A percentile compares a stretch with the other conserved stretches of the same genome.
Evolutionary conservation across 2,329 filamentous ascomycete species (phyloP).

Genomic region (Coniochaeta ligniaria): DNA sequence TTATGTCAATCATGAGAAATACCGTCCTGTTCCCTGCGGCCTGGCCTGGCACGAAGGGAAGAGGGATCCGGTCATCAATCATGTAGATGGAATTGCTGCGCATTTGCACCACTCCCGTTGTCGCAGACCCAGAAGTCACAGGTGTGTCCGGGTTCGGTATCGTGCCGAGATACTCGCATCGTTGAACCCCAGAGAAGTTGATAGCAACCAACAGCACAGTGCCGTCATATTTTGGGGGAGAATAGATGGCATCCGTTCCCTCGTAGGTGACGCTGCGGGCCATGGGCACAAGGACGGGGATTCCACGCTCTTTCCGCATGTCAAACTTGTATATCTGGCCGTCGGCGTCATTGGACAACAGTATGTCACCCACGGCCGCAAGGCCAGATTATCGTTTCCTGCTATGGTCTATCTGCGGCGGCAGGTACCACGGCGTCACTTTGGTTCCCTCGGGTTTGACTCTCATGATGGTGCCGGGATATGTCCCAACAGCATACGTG

Average conservation of each 20-base stretch:
- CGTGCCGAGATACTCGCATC: slow-evolving; percentile 25
- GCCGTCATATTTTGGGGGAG: slow-evolving; percentile 24
- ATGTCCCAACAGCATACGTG: slow-evolving; percentile 29
- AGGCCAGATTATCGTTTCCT: slow-evolving; percentile 18
- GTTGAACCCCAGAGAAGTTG: slow-evolving; percentile 20
- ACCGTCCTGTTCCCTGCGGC: slow-evolving; percentile 18
- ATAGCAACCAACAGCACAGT: slow-evolving; percentile 25
- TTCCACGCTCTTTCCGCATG: slow-evolving; percentile 14
- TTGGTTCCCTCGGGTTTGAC: slow-evolving; percentile 20
- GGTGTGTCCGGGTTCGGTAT: slow-evolving; percentile 17
- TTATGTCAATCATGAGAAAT: slow-evolving; percentile 23
- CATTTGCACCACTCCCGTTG: slow-evolving; percentile 18
- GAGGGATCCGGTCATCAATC: slow-evolving; percentile 17
- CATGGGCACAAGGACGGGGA: slow-evolving; percentile 15
- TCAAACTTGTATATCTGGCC: slow-evolving; percentile 28
- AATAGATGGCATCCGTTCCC: slow-evolving; percentile 21
- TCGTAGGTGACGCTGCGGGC: slow-evolving; percentile 9
- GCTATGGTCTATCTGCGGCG: slow-evolving; percentile 17
- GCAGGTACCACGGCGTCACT: slow-evolving; percentile 23
- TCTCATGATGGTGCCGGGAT: slow-evolving; percentile 26
- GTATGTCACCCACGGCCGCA: slow-evolving; percentile 16
- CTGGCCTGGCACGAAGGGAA: slow-evolving; percentile 17
- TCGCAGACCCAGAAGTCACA: slow-evolving; percentile 10
- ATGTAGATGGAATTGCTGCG: slow-evolving; percentile 15
- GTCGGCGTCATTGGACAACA: slow-evolving; percentile 24